A percentile compares a stretch with the other conserved stretches of the same genome.
These are phyloP conservation scores for Phytophthora gonapodyides DNA, from an alignment of 352 stramenopile species.

Conservation along the genomic window DNA sequence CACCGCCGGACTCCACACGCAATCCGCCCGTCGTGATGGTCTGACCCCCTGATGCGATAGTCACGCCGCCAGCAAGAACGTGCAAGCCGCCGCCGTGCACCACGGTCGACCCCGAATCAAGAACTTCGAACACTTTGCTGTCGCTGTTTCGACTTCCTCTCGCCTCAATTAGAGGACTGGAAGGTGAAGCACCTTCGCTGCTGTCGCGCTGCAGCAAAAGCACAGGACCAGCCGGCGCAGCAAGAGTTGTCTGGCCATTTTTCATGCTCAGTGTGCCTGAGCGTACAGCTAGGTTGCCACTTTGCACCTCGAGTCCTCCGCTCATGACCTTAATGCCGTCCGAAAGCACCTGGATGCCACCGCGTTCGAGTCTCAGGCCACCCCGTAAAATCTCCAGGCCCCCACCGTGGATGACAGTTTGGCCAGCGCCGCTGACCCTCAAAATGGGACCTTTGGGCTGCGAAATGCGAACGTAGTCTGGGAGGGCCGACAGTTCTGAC, in stretches of 20 bases:
- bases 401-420: conserved; percentile 60
- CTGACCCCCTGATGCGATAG: conserved; percentile 61
- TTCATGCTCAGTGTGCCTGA: conserved; percentile 46
- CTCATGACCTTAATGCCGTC: conserved; percentile 58
- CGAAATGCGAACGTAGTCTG: conserved; percentile 59
- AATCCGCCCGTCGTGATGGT: conserved; percentile 65
- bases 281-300: conserved; percentile 46
- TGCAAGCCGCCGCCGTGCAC: conserved; percentile 62
- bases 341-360: conserved; percentile 61
- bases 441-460: conserved; percentile 48
- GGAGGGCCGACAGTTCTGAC: conserved; percentile 17
- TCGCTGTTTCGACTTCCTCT: conserved; percentile 28
- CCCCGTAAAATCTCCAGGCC: conserved; percentile 64
- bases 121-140: conserved; percentile 59
- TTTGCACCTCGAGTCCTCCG: conserved; percentile 45
- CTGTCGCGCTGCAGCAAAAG: conserved; percentile 34
- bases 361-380: conserved; percentile 58
- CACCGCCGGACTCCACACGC: conserved; percentile 53
- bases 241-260: conserved; percentile 43
- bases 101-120: conserved; percentile 50
- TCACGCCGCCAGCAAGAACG: conserved; percentile 54
- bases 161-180: conserved; percentile 38
- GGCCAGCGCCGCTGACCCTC: conserved; percentile 52
- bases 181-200: conserved; percentile 18
- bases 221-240: conserved; percentile 23